Evolutionary conservation across 371 early-diverging fungal genomes (phyloP), one percentile per base, ranked within the genome.

Genomic region (Apophysomyces elegans): DNA sequence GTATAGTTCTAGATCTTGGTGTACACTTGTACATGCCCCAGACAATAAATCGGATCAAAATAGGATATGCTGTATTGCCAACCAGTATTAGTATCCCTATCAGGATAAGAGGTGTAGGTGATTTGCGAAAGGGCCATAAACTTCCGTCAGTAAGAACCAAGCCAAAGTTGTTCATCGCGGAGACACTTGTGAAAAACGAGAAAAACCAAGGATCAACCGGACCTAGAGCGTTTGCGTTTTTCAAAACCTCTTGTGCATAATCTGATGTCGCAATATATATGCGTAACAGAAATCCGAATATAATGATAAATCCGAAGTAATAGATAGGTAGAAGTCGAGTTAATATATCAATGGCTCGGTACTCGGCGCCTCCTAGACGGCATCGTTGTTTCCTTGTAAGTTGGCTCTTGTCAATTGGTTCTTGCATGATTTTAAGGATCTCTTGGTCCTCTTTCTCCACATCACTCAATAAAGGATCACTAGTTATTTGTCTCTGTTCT

Each of bases 11-110:
- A 0, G 73, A 64, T 14, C 66, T 44, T 2, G 82, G 79, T 0
- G 79, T 81, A 1, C 71, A 12, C 36, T 69, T 64, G 61, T 75
- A 79, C 43, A 81, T 7, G 7, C 56, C 21, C 79, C 79, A 77
- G 0, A 81, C 72, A 41, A 74, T 64, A 4, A 73, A 62, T 16
- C 82, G 67, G 16, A 81, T 45, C 7, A 73, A 16, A 32, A 79
- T 65, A 0, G 82, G 74, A 69, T 71, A 81, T 2, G 76, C 82
- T 6, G 82, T 81, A 50, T 81, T 78, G 32, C 82, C 82, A n/a
- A 66, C 68, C 13, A 81, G 35, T 39, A 81, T 70, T 12, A 81
- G 62, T 16, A 77, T 59, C 37, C 67, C 68, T 7, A 32, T n/a
- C 5, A 75, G 11, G 7, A 77, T 58, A 4, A 81, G 62, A 11